Percentiles rank a stretch among this genome's conserved stretches.
These are phyloP conservation scores for Apophysomyces variabilis DNA, from an alignment of 371 early-diverging fungal species.

Conservation along the genomic window DNA sequence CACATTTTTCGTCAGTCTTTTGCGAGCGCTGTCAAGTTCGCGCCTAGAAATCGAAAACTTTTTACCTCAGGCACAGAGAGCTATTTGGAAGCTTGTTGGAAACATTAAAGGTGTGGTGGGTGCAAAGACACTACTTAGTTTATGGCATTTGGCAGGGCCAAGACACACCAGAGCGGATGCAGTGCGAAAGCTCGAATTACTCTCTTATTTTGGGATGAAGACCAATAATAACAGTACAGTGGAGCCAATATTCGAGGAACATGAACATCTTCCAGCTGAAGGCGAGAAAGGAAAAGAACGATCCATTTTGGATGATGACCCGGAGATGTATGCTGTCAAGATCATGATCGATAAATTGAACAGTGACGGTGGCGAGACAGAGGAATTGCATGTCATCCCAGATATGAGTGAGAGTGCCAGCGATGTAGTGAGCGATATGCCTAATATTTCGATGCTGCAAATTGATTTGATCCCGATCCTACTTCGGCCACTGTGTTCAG, in stretches of 20 bases:
- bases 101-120: slow-evolving; percentile 67
- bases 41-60: slow-evolving; percentile 61
- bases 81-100: slow-evolving; percentile 63
- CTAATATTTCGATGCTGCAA: slow-evolving; percentile 42
- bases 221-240: neutral
- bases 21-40: slow-evolving; percentile 63
- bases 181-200: slow-evolving; percentile 8
- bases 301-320: slow-evolving; percentile 19
- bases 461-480: slow-evolving; percentile 58
- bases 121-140: slow-evolving; percentile 50
- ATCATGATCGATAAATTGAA: slow-evolving; percentile 28
- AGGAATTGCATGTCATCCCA: neutral
- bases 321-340: slow-evolving; percentile 19
- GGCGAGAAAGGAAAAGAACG: slow-evolving; percentile 11
- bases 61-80: slow-evolving; percentile 62
- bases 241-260: slow-evolving; percentile 18
- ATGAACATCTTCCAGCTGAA: slow-evolving; percentile 15
- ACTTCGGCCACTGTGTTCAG: slow-evolving; percentile 63
- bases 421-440: slow-evolving; percentile 7
- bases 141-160: slow-evolving; percentile 59
- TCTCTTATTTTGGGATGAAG: slow-evolving; percentile 14
- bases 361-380: slow-evolving; percentile 4
- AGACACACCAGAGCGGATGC: slow-evolving; percentile 12
- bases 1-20: slow-evolving; percentile 57
- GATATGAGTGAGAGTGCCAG: neutral